These are phyloP conservation scores for Takashimella koratensis DNA, from an alignment of 1,284 basidiomycete genomes.

Conservation along the genomic window DNA sequence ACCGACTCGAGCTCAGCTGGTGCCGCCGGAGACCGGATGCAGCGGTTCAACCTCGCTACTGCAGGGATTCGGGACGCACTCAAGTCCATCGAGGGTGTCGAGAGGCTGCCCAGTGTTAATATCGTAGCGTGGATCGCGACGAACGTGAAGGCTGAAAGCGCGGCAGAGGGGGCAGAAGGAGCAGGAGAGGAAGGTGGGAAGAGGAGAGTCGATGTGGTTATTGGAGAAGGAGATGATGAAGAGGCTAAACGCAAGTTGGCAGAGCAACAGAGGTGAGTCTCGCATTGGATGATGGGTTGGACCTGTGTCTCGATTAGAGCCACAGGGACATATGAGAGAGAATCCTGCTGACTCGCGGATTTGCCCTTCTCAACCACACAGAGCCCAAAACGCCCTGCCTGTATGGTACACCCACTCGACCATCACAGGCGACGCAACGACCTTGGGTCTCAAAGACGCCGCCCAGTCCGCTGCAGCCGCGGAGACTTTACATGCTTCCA, in stretches of 20 bases:
- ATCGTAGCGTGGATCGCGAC: slow-evolving; percentile 43
- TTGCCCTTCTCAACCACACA: too few species aligned
- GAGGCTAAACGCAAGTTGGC: slow-evolving; percentile 68
- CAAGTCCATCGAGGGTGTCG: slow-evolving; percentile 73
- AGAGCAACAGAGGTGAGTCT: slow-evolving; percentile 62
- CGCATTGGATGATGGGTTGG: not conserved
- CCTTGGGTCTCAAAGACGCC: slow-evolving; percentile 58
- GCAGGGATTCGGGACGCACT: slow-evolving; percentile 79
- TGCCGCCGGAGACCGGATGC: slow-evolving; percentile 69
- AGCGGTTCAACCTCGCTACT: slow-evolving; percentile 89
- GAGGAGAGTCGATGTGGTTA: slow-evolving; percentile 61
- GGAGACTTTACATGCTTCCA: not conserved
- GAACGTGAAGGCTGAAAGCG: slow-evolving; percentile 50
- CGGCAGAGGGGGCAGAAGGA: slow-evolving; percentile 65
- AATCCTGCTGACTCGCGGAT: too few species aligned
- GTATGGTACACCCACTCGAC: slow-evolving; percentile 93
- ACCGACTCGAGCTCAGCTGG: slow-evolving; percentile 76
- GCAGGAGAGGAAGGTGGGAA: slow-evolving; percentile 56
- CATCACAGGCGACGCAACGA: slow-evolving; percentile 84
- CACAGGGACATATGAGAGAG: too few species aligned
- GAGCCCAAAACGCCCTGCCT: slow-evolving; percentile 83
- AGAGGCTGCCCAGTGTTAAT: slow-evolving; percentile 37
- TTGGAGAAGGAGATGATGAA: slow-evolving; percentile 76
- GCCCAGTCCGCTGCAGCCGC: slow-evolving; percentile 10
- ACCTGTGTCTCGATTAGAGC: too few species aligned